These are phyloP conservation scores for Aspergillus hancockii DNA, from an alignment of 495 filamentous ascomycete genomes.

Conservation along the genomic window DNA sequence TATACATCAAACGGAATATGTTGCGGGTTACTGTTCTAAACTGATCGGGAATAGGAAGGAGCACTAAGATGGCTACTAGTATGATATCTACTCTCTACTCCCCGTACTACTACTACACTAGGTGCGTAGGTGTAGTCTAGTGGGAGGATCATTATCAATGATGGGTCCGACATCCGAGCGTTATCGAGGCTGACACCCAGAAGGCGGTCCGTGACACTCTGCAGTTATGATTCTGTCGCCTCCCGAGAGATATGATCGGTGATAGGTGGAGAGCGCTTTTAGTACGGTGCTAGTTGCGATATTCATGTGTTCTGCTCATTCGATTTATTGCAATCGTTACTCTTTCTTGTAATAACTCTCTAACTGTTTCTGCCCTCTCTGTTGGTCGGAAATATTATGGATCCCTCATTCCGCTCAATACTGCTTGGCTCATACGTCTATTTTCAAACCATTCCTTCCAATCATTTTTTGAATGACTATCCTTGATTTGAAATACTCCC, in stretches of 20 bases:
- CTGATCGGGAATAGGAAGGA: background rate
- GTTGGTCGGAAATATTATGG: too few species aligned
- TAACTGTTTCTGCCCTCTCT: too few species aligned
- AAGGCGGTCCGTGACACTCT: conserved; percentile 31
- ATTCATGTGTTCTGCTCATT: too few species aligned
- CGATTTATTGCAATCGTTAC: too few species aligned
- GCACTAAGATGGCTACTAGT: too few species aligned
- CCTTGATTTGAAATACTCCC: conserved; percentile 4
- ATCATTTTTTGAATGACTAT: background rate
- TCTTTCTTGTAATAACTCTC: too few species aligned
- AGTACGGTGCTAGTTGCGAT: background rate
- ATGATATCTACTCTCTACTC: too few species aligned
- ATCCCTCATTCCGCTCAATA: background rate
- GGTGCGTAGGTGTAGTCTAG: background rate
- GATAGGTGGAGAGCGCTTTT: conserved; percentile 11
- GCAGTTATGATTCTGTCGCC: conserved; percentile 24
- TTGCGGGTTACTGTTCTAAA: background rate
- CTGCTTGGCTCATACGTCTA: background rate
- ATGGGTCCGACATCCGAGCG: conserved; percentile 17
- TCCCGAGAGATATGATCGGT: conserved; percentile 21
- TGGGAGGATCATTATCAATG: background rate
- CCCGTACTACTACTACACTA: too few species aligned
- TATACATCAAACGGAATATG: background rate
- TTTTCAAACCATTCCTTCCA: background rate
- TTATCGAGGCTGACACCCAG: conserved; percentile 22